These are phyloP conservation scores for Umbelopsis ramanniana DNA, from an alignment of 192 early-diverging fungal species.

Conservation along the genomic window DNA sequence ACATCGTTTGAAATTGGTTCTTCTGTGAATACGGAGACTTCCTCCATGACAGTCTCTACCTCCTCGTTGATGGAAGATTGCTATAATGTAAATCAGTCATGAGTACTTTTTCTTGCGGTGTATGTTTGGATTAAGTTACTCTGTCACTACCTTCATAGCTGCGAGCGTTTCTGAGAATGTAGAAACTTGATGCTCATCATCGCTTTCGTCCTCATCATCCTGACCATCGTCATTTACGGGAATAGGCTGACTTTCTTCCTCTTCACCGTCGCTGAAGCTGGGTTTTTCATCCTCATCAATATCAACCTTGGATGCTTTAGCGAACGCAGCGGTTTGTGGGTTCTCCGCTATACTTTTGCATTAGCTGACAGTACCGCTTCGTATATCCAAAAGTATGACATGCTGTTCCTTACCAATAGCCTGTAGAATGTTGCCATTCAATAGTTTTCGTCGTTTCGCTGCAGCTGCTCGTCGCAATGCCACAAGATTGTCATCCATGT, in stretches of 20 bases:
- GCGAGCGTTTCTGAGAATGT: constrained; percentile 15
- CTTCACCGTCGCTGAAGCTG: constrained; percentile 39
- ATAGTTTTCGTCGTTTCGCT: constrained; percentile 30
- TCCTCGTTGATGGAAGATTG: not conserved
- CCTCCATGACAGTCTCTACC: not conserved
- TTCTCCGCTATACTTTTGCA: constrained; percentile 14
- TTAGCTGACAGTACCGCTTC: not conserved
- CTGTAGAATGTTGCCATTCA: constrained; percentile 33
- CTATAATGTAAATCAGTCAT: constrained; percentile 4
- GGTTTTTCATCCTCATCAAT: constrained; percentile 27
- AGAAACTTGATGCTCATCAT: constrained; percentile 7
- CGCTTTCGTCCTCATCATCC: constrained; percentile 23
- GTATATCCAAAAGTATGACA: not conserved
- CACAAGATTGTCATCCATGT: constrained; percentile 39
- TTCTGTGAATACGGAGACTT: not conserved
- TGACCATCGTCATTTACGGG: constrained; percentile 6
- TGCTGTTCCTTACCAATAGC: constrained; percentile 24
- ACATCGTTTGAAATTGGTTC: not conserved
- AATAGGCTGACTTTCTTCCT: constrained; percentile 19
- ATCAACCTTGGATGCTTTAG: constrained; percentile 37
- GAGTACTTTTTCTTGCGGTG: too few species aligned
- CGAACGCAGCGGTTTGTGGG: constrained; percentile 45
- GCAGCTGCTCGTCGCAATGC: constrained; percentile 33
- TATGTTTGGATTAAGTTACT: too few species aligned
- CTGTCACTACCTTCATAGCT: not conserved